A percentile compares a stretch with the other conserved stretches of the same genome.
phyloP scores from a whole-genome alignment of 2,329 filamentous ascomycete genomes.

The Harringtonia lauricola region DNA sequence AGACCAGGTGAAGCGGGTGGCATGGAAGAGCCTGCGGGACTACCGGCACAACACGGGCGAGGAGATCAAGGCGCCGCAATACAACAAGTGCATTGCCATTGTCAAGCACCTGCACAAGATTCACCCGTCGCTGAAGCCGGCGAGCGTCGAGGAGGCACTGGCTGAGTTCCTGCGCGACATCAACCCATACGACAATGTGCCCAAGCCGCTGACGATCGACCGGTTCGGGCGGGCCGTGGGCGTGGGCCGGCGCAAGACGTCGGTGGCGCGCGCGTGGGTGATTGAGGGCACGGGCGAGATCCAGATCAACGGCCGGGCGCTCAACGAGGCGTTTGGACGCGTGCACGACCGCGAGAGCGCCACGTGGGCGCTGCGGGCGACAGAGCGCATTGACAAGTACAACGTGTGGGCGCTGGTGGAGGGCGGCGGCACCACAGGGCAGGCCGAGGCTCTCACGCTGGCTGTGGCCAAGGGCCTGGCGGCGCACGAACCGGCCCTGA shows the following conservation, averaged over 20 bases:
- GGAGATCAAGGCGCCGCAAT: slow-evolving; percentile 64
- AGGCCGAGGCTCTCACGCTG: slow-evolving; percentile 88
- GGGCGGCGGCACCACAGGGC: slow-evolving; percentile 86
- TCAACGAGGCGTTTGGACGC: slow-evolving; percentile 72
- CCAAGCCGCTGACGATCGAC: slow-evolving; percentile 59
- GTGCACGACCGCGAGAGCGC: slow-evolving; percentile 92
- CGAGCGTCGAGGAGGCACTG: slow-evolving; percentile 55
- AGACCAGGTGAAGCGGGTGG: slow-evolving; percentile 57
- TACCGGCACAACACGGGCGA: slow-evolving; percentile 65
- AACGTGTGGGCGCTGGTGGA: slow-evolving; percentile 81
- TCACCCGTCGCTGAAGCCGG: slow-evolving; percentile 63
- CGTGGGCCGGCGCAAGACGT: slow-evolving; percentile 78
- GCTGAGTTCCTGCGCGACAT: slow-evolving; percentile 62
- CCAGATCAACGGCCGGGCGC: slow-evolving; percentile 77
- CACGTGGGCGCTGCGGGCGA: slow-evolving; percentile 78
- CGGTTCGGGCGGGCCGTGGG: slow-evolving; percentile 67
- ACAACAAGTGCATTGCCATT: slow-evolving; percentile 62
- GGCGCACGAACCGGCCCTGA: slow-evolving; percentile 85
- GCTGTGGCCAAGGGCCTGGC: slow-evolving; percentile 80
- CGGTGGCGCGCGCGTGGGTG: slow-evolving; percentile 72
- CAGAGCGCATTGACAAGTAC: slow-evolving; percentile 83
- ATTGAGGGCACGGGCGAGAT: slow-evolving; percentile 91
- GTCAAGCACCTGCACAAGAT: slow-evolving; percentile 78
- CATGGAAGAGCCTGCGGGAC: slow-evolving; percentile 71
- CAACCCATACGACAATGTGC: slow-evolving; percentile 55